Evolutionary conservation across 1,284 basidiomycete species (phyloP).

Genomic region (Boletus mariae): DNA sequence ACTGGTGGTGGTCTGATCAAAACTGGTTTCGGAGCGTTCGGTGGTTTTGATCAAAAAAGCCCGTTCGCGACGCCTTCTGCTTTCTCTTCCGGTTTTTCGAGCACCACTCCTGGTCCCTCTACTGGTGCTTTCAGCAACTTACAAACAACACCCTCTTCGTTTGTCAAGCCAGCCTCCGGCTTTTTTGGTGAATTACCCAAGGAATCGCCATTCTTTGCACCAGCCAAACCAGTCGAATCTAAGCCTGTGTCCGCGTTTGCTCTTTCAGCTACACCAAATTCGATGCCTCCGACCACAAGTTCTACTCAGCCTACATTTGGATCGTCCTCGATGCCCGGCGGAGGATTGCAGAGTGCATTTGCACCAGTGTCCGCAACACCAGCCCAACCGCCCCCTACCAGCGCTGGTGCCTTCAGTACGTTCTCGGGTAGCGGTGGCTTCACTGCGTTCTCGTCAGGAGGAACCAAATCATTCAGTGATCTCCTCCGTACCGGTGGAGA

Average conservation of each 20-base stretch:
- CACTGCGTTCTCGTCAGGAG: slow-evolving; percentile 28
- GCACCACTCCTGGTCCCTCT: slow-evolving; percentile 21
- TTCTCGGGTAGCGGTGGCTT: slow-evolving; percentile 28
- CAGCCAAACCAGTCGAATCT: slow-evolving; percentile 35
- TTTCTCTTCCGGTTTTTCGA: slow-evolving; percentile 19
- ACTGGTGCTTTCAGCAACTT: slow-evolving; percentile 38
- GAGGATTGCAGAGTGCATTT: slow-evolving; percentile 15
- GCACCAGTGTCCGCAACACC: slow-evolving; percentile 5
- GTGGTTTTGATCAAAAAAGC: slow-evolving; percentile 26
- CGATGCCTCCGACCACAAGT: slow-evolving; percentile 34
- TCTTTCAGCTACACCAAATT: slow-evolving; percentile 24
- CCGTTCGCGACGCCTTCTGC: slow-evolving; percentile 23
- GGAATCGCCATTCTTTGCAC: slow-evolving; percentile 54
- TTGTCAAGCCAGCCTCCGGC: slow-evolving; percentile 39
- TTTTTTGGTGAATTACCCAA: slow-evolving; percentile 34
- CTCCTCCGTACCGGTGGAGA: slow-evolving; percentile 34
- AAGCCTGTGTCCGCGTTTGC: slow-evolving; percentile 38
- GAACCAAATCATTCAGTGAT: slow-evolving; percentile 40
- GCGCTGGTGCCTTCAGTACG: slow-evolving; percentile 17
- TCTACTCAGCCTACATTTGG: slow-evolving; percentile 35
- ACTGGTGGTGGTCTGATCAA: slow-evolving; percentile 28
- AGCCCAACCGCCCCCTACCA: background rate
- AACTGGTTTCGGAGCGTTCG: slow-evolving; percentile 41
- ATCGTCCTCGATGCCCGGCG: slow-evolving; percentile 21
- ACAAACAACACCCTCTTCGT: slow-evolving; percentile 34